Conservation (phyloP, 352 stramenopile species). For the Phytophthora chlamydospora region DNA sequence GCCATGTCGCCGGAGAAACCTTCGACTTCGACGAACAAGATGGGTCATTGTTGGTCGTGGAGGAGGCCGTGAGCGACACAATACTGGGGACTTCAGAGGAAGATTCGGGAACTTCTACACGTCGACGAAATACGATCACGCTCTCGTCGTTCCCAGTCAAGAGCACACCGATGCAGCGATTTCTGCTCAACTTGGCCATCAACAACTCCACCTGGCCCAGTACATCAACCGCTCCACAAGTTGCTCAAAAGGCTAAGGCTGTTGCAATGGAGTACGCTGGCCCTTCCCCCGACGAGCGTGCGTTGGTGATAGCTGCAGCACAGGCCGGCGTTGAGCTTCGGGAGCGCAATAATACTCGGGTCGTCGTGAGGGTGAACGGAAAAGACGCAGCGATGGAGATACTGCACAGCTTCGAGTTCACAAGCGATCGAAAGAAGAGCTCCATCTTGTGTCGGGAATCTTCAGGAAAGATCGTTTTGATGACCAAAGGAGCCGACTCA, state of each 20-base stretch:
- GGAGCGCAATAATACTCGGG: slow-evolving; percentile 36
- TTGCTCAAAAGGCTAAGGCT: background rate
- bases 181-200: slow-evolving; percentile 59
- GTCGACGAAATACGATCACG: slow-evolving; percentile 12
- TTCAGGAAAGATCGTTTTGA: slow-evolving; percentile 44
- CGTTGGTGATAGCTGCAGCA: slow-evolving; percentile 60
- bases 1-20: slow-evolving; percentile 86
- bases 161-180: slow-evolving; percentile 37
- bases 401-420: slow-evolving; percentile 67
- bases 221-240: background rate
- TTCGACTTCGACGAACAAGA: slow-evolving; percentile 45
- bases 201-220: slow-evolving; percentile 67
- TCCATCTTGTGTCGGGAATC: slow-evolving; percentile 55
- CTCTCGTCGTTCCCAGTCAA: slow-evolving; percentile 17
- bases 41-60: slow-evolving; percentile 32
- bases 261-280: slow-evolving; percentile 65
- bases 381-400: slow-evolving; percentile 50
- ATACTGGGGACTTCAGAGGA: slow-evolving; percentile 10
- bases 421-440: slow-evolving; percentile 72
- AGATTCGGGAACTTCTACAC: slow-evolving; percentile 6
- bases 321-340: slow-evolving; percentile 51
- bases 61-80: slow-evolving; percentile 18
- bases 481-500: slow-evolving; percentile 90
- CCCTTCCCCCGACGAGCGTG: slow-evolving; percentile 80
- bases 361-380: slow-evolving; percentile 33